Evolutionary conservation across 148 eudicot genomes (phyloP).

Genomic region (Rhododendron molle): DNA sequence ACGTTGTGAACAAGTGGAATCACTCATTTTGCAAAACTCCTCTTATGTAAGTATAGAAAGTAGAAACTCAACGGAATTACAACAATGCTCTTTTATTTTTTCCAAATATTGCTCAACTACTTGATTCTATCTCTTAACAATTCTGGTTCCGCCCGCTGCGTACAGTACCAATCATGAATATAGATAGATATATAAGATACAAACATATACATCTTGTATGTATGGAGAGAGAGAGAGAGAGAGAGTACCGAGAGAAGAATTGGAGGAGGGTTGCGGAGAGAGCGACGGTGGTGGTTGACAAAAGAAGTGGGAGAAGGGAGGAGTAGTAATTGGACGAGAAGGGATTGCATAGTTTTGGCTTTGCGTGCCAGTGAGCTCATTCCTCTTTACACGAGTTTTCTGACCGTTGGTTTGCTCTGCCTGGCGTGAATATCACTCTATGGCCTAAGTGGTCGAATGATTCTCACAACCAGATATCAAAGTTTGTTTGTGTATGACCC

Average conservation of each 20-base stretch:
- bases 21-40: not conserved
- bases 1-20: too few relatives aligned
- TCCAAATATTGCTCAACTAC: not conserved
- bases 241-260: conserved; percentile 8
- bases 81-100: too few relatives aligned
- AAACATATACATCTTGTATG: not conserved
- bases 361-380: conserved; percentile 30
- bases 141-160: not conserved
- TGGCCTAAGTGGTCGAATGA: too few relatives aligned
- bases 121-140: not conserved
- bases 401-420: not conserved
- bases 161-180: not conserved
- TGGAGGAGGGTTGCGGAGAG: conserved; percentile 10
- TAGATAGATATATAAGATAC: not conserved
- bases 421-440: too few relatives aligned
- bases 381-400: not conserved
- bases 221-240: conserved; percentile 19
- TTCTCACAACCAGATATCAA: too few relatives aligned
- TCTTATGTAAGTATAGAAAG: not conserved
- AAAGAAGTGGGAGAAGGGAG: conserved; percentile 2
- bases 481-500: too few relatives aligned
- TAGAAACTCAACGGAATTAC: too few relatives aligned
- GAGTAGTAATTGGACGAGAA: conserved; percentile 23
- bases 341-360: conserved; percentile 35
- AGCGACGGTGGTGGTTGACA: conserved; percentile 6